A percentile compares a stretch with the other conserved stretches of the same genome.
Evolutionary conservation across 1,284 basidiomycete species (phyloP).

Genomic region (Ceratorhiza oryzae-sativae): DNA sequence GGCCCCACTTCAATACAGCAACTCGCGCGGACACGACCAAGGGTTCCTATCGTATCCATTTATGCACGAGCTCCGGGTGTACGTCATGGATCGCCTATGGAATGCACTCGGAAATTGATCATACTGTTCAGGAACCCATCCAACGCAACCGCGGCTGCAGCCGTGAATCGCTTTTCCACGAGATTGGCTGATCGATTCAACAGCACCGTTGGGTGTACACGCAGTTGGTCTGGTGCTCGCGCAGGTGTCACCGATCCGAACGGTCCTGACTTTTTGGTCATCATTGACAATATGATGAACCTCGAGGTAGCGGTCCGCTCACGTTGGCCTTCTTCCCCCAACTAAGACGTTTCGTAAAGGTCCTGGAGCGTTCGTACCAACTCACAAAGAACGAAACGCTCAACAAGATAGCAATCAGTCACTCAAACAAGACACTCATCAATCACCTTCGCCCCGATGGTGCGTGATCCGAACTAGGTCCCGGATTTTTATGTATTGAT

Average conservation of each 20-base stretch:
- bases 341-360: conserved; percentile 44
- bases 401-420: conserved; percentile 63
- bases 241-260: conserved; percentile 40
- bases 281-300: conserved; percentile 82
- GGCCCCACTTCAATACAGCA: conserved; percentile 8
- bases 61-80: conserved; percentile 60
- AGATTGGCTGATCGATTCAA: conserved; percentile 55
- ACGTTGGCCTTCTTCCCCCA: not conserved
- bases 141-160: conserved; percentile 53
- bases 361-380: conserved; percentile 61
- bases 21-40: conserved; percentile 58
- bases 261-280: conserved; percentile 60
- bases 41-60: conserved; percentile 58
- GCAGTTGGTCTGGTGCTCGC: conserved; percentile 58
- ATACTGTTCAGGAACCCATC: conserved; percentile 49
- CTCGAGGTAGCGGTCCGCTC: conserved; percentile 54
- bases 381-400: conserved; percentile 65
- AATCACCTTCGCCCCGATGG: conserved; percentile 72
- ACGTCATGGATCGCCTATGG: not conserved
- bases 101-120: no score
- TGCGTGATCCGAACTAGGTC: conserved; percentile 45
- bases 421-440: conserved; percentile 69
- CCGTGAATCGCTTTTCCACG: conserved; percentile 53
- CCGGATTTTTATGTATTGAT: not conserved
- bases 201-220: conserved; percentile 57